Percentiles rank a stretch among this genome's conserved stretches.
Conservation (phyloP, 169 alveolate species). For the Miamiensis avidus region DNA sequence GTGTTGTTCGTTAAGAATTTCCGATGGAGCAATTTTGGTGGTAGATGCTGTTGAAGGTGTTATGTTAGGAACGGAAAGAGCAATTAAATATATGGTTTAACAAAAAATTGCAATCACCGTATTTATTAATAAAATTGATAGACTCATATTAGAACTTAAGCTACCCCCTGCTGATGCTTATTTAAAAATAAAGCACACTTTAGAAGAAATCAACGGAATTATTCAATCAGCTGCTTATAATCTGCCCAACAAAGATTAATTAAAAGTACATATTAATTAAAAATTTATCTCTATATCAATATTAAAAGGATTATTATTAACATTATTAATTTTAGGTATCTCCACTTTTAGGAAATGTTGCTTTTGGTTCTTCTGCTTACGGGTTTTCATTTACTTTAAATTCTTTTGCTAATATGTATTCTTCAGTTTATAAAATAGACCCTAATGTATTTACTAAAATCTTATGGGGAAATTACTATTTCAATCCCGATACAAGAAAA, state of each 20-base stretch:
- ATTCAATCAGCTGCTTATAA: slow-evolving; percentile 34
- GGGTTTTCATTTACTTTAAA: slow-evolving; percentile 92
- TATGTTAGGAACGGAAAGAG: slow-evolving; percentile 90
- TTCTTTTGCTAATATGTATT: slow-evolving; percentile 92
- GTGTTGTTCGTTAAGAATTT: slow-evolving; percentile 92
- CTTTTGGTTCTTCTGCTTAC: slow-evolving; percentile 95
- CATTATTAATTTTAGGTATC: slow-evolving; percentile 61
- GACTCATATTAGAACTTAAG: slow-evolving; percentile 95
- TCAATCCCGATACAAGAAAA: slow-evolving; percentile 55
- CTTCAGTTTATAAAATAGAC: slow-evolving; percentile 56
- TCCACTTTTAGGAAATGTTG: slow-evolving; percentile 94
- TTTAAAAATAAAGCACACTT: slow-evolving; percentile 88
- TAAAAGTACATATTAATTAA: background rate
- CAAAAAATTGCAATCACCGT: slow-evolving; percentile 65
- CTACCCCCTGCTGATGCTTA: slow-evolving; percentile 99
- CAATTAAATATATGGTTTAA: slow-evolving; percentile 79
- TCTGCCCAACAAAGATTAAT: background rate
- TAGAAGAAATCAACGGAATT: slow-evolving; percentile 81
- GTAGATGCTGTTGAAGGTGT: slow-evolving; percentile 98
- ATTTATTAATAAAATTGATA: slow-evolving; percentile 95
- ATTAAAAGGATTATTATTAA: background rate
- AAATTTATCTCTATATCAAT: background rate
- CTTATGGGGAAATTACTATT: slow-evolving; percentile 85
- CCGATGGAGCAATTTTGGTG: slow-evolving; percentile 96
- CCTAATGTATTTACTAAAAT: slow-evolving; percentile 63